A percentile compares a stretch with the other conserved stretches of the same genome.
Conservation (phyloP, 1,284 basidiomycete genomes). For the Afroboletus lepidellus region DNA sequence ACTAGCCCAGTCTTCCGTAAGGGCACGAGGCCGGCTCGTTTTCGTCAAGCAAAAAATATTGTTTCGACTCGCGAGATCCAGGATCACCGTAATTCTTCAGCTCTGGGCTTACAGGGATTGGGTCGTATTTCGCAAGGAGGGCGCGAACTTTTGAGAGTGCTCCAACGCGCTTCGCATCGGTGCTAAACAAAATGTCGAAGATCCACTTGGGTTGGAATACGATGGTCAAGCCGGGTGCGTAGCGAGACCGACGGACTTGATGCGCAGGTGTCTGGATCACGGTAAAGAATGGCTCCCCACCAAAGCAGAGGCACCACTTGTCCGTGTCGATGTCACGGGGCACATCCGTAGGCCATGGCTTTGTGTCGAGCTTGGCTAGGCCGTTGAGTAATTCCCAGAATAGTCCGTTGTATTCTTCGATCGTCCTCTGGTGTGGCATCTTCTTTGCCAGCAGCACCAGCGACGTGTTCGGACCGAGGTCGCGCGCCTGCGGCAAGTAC, state of each 20-base stretch:
- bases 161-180: not conserved
- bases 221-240: not conserved
- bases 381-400: conserved; percentile 1
- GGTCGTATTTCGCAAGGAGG: not conserved
- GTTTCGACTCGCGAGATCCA: not conserved
- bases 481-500: not conserved
- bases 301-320: not conserved
- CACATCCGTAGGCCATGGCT: not conserved
- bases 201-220: conserved; percentile 2
- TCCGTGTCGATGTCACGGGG: conserved; percentile 1
- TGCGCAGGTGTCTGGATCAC: not conserved
- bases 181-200: not conserved
- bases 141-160: not conserved
- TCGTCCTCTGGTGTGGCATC: not conserved
- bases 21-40: conserved; percentile 1
- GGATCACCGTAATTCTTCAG: not conserved
- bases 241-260: not conserved
- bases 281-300: not conserved
- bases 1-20: not conserved
- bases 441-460: conserved; percentile 1
- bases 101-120: not conserved
- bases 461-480: not conserved
- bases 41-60: conserved; percentile 1
- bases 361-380: not conserved
- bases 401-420: not conserved